Evolutionary conservation across 2,329 filamentous ascomycete species (phyloP).

Genomic region (Calonectria ilicicola): DNA sequence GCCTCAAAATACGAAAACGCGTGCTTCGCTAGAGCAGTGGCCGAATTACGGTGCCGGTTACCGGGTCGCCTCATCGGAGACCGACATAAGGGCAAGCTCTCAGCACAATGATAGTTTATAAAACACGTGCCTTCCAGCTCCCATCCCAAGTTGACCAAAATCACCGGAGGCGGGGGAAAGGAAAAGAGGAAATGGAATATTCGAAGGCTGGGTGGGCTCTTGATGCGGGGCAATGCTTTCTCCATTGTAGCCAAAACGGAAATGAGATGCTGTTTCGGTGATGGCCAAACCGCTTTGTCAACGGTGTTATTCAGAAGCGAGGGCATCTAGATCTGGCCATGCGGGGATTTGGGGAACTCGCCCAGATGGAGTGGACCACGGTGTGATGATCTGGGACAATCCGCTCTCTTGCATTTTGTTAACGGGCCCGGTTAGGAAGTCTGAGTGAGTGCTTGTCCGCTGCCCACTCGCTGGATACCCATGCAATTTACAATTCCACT

Average conservation of each 20-base stretch:
- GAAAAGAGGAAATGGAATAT: neutral
- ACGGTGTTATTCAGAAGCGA: constrained; percentile 18
- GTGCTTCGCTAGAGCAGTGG: constrained; percentile 31
- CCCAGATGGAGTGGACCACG: constrained; percentile 27
- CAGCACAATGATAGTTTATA: neutral
- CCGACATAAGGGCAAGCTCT: neutral
- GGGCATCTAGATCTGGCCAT: constrained; percentile 31
- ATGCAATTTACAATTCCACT: constrained; percentile 12
- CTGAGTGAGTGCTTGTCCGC: constrained; percentile 14
- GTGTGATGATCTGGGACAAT: constrained; percentile 37
- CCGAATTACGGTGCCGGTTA: neutral
- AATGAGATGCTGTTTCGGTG: constrained; percentile 1
- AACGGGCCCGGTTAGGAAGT: constrained; percentile 8
- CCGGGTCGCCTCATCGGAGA: neutral
- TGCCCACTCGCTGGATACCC: neutral
- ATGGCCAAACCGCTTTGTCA: neutral
- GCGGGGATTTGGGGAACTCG: constrained; percentile 36
- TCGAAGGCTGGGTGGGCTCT: neutral
- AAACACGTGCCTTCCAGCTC: neutral
- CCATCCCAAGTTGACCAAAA: neutral
- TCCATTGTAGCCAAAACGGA: constrained; percentile 1
- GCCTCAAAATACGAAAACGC: constrained; percentile 28
- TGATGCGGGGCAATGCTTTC: neutral
- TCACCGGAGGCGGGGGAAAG: neutral
- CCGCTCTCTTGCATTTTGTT: constrained; percentile 36